Evolutionary conservation across 495 filamentous ascomycete genomes (phyloP).

Genomic region (Physcia stellaris): DNA sequence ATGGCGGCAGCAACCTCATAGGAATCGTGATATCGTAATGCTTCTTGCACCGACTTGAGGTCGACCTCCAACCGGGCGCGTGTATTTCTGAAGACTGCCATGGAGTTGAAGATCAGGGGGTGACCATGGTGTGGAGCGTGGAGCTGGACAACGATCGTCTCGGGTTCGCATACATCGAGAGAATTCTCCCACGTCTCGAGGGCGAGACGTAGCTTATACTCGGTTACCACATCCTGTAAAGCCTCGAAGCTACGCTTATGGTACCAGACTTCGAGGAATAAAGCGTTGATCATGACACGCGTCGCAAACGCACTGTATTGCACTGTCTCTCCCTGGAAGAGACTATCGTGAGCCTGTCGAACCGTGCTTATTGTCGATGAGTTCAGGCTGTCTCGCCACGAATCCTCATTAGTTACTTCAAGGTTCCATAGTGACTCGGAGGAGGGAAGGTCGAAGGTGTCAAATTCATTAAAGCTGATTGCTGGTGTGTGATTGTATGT

Average conservation of each 20-base stretch:
- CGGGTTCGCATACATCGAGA: constrained; percentile 83
- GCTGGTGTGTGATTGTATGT: constrained; percentile 97
- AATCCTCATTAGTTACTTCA: constrained; percentile 61
- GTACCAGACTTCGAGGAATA: constrained; percentile 98
- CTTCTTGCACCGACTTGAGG: constrained; percentile 88
- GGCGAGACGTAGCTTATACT: constrained; percentile 93
- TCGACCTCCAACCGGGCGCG: constrained; percentile 88
- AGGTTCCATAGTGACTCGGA: constrained; percentile 92
- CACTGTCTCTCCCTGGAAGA: constrained; percentile 83
- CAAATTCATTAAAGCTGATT: constrained; percentile 96
- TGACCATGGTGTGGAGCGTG: constrained; percentile 96
- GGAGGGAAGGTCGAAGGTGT: constrained; percentile 80
- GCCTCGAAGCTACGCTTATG: constrained; percentile 95
- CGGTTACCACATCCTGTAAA: constrained; percentile 89
- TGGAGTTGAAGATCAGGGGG: constrained; percentile 94
- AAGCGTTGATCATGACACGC: constrained; percentile 95
- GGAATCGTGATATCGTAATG: constrained; percentile 88
- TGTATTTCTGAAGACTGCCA: constrained; percentile 93
- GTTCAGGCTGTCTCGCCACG: constrained; percentile 67
- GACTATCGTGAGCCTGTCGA: constrained; percentile 81
- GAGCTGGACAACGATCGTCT: constrained; percentile 78
- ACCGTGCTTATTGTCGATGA: constrained; percentile 66
- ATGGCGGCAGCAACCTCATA: constrained; percentile 95
- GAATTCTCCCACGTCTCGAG: constrained; percentile 98
- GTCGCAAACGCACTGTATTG: constrained; percentile 97